phyloP scores from a whole-genome alignment of 345 rosid genomes.

The Acer yangbiense region DNA sequence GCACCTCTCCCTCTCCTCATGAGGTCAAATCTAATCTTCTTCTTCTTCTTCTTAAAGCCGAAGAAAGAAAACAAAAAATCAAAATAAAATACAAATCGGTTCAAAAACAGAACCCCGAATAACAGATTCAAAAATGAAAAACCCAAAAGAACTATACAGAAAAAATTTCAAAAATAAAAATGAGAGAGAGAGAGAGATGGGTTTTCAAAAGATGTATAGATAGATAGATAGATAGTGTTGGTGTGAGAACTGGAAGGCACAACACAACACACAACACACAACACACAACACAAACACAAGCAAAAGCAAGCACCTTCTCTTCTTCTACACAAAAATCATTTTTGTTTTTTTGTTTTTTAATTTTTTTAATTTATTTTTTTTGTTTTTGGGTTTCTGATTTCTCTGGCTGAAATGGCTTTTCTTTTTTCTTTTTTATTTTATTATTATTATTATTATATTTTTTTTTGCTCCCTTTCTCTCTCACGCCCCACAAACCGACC shows the following conservation, averaged over 20 bases:
- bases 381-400: constrained; percentile 10
- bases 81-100: not conserved
- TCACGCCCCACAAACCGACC: constrained; percentile 44
- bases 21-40: not conserved
- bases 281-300: not conserved
- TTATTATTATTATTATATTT: too few species aligned
- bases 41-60: not conserved
- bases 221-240: constrained; percentile 20
- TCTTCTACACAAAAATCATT: constrained; percentile 34
- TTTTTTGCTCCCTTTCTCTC: constrained; percentile 33
- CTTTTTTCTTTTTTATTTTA: not conserved
- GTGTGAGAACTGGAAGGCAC: constrained; percentile 31
- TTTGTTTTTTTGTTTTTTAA: not conserved
- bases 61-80: not conserved
- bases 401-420: constrained; percentile 35
- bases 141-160: not conserved
- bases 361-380: not conserved
- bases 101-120: too few species aligned
- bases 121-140: not conserved
- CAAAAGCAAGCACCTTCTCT: constrained; percentile 31
- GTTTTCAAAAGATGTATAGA: constrained; percentile 19
- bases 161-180: not conserved
- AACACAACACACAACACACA: not conserved
- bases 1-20: constrained; percentile 75
- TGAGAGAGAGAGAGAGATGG: constrained; percentile 12